Evolutionary conservation across 305 asterid species (phyloP).

Genomic region (Rubia balearica): DNA sequence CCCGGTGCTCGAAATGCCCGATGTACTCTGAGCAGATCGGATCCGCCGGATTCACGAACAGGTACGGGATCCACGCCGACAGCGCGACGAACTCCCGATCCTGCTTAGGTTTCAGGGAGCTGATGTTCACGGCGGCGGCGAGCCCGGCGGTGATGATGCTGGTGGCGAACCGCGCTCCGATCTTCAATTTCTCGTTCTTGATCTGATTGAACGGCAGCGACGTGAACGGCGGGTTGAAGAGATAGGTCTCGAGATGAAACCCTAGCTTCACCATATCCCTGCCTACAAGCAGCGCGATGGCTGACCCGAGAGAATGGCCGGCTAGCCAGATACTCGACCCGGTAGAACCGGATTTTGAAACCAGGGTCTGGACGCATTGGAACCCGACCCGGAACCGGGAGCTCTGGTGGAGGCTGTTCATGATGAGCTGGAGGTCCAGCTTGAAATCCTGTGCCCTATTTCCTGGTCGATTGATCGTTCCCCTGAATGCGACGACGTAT

Average conservation of each 20-base stretch:
- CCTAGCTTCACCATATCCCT: slow-evolving; percentile 33
- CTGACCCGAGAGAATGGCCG: slow-evolving; percentile 67
- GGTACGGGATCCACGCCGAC: slow-evolving; percentile 54
- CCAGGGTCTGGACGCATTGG: slow-evolving; percentile 16
- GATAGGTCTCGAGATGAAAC: slow-evolving; percentile 42
- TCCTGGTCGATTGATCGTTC: slow-evolving; percentile 36
- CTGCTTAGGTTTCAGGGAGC: slow-evolving; percentile 10
- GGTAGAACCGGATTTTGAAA: slow-evolving; percentile 22
- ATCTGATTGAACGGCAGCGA: slow-evolving; percentile 50
- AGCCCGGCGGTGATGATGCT: slow-evolving; percentile 42
- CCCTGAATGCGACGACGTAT: slow-evolving; percentile 58
- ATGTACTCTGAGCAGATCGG: slow-evolving; percentile 51
- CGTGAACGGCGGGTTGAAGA: slow-evolving; percentile 68
- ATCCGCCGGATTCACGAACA: slow-evolving; percentile 53
- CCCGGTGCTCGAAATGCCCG: slow-evolving; percentile 58
- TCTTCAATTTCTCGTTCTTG: slow-evolving; percentile 36
- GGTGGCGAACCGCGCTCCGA: slow-evolving; percentile 35
- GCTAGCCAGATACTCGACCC: slow-evolving; percentile 53
- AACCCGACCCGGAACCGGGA: slow-evolving; percentile 34
- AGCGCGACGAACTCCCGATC: slow-evolving; percentile 29
- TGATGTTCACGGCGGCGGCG: slow-evolving; percentile 24
- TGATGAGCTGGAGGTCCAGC: slow-evolving; percentile 37
- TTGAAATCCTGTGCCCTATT: slow-evolving; percentile 37
- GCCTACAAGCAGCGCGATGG: slow-evolving; percentile 49
- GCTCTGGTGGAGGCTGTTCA: slow-evolving; percentile 32